Conservation (phyloP, 1,139 yeast species). For the Chernovozyma sophiae-reginae region DNA sequence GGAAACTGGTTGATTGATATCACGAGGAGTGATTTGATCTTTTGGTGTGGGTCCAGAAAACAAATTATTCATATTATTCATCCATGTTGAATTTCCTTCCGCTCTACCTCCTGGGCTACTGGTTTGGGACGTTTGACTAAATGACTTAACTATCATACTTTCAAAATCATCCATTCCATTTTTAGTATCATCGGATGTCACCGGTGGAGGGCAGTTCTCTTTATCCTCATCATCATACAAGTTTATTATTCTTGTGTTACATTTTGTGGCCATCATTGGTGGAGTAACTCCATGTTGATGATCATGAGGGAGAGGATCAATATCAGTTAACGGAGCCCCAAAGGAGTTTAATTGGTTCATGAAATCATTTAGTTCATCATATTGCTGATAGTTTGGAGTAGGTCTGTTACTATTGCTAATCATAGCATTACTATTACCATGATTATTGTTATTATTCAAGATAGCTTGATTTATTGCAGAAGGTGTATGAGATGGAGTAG, state of each 20-base stretch:
- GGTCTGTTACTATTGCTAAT: constrained; percentile 11
- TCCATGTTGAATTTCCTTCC: constrained; percentile 28
- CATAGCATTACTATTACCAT: constrained; percentile 6
- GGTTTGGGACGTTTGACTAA: constrained; percentile 24
- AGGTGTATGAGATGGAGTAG: constrained; percentile 44
- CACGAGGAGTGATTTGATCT: constrained; percentile 41
- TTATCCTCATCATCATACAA: constrained; percentile 39
- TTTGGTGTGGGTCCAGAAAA: constrained; percentile 46
- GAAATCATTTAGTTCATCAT: constrained; percentile 42
- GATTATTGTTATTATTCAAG: constrained; percentile 18
- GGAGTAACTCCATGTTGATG: constrained; percentile 33
- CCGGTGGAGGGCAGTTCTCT: constrained; percentile 35
- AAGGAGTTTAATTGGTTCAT: constrained; percentile 45
- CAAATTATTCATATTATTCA: constrained; percentile 30
- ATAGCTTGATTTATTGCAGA: constrained; percentile 42
- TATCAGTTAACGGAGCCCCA: constrained; percentile 54
- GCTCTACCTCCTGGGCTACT: constrained; percentile 25
- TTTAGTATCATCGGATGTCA: constrained; percentile 9
- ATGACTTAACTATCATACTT: constrained; percentile 35
- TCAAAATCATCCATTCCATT: constrained; percentile 29
- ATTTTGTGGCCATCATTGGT: constrained; percentile 48
- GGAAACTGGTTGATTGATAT: constrained; percentile 25
- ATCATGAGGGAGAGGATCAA: constrained; percentile 45
- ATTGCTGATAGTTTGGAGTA: constrained; percentile 24
- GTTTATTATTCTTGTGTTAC: constrained; percentile 44